Base-by-base conservation (phyloP, 306 rosid genomes). In the Sindora glabra region DNA sequence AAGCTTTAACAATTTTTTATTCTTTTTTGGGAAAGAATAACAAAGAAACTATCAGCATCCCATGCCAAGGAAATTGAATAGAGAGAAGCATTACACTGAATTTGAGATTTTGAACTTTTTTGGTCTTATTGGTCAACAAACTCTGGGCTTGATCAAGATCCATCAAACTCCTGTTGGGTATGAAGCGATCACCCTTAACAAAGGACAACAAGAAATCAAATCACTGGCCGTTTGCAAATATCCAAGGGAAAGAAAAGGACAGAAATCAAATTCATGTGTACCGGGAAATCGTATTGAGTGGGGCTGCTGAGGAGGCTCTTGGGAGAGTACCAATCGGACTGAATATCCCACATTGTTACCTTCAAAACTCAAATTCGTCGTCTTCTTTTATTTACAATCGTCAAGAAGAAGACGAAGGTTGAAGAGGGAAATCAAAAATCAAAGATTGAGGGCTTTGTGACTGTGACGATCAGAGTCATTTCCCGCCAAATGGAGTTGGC, bases 91-190 rank as follows among this genome's bases (percentile, higher is more conserved):
- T n/a, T 85, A 78, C 96, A 67, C 29, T 66, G 54, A 85, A 80
- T 8, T 48, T 48, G 17, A 41, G 30, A 45, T 78, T 85, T 1
- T 45, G 60, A 40, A 14, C 0, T 41, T 68, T 81, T 15, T 34
- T 70, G 58, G 75, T 82, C 22, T 66, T 47, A 73, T 75, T 76
- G 2, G 94, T 82, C 84, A 89, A 72, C 23, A 88, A 72, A 81
- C 82, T 82, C 19, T 77, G 83, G 74, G 96, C 89, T 78, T 88
- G 96, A 88, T 88, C 90, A 76, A 88, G 96, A 85, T 85, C 81
- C 96, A 88, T 88, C 96, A 88, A 85, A 80, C 96, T 88, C 77
- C 94, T 59, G 56, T 67, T 88, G 15, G 96, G 94, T 21, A 88
- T 85, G 76, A 88, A 88, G 48, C 94, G 79, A 71, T 88, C 96